Evolutionary conservation across 441 rosid species (phyloP).

Genomic region (Gossypium gossypioides): DNA sequence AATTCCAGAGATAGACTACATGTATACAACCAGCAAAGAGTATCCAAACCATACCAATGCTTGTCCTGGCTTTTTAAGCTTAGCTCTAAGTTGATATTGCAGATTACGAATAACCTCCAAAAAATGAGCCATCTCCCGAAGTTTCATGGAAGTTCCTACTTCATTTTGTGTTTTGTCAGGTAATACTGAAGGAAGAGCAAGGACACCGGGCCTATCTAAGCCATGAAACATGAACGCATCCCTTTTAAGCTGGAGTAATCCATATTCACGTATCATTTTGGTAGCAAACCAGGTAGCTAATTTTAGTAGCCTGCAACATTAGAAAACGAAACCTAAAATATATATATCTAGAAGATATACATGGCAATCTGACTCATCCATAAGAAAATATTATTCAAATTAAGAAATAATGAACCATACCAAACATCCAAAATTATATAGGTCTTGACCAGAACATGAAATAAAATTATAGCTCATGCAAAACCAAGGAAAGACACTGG

Average conservation of each 20-base stretch:
- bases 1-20: conserved; percentile 19
- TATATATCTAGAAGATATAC: background rate
- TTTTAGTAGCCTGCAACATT: conserved; percentile 66
- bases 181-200: conserved; percentile 50
- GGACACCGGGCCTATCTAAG: conserved; percentile 26
- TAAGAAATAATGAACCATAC: conserved; percentile 1
- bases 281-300: conserved; percentile 74
- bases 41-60: conserved; percentile 42
- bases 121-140: conserved; percentile 73
- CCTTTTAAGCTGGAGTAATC: conserved; percentile 50
- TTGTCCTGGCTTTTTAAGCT: conserved; percentile 65
- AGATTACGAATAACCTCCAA: conserved; percentile 77
- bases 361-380: background rate
- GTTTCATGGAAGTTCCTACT: conserved; percentile 41
- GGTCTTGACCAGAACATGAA: background rate
- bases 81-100: conserved; percentile 58
- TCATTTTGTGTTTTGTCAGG: conserved; percentile 31
- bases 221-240: conserved; percentile 36
- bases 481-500: conserved; percentile 4
- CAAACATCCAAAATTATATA: background rate
- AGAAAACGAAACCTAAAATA: conserved; percentile 7
- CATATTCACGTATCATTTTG: conserved; percentile 73
- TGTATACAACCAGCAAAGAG: conserved; percentile 8
- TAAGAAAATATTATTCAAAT: background rate
- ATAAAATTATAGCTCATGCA: background rate